phyloP scores from a whole-genome alignment of 192 early-diverging fungal genomes.

The Entomortierella chlamydospora region DNA sequence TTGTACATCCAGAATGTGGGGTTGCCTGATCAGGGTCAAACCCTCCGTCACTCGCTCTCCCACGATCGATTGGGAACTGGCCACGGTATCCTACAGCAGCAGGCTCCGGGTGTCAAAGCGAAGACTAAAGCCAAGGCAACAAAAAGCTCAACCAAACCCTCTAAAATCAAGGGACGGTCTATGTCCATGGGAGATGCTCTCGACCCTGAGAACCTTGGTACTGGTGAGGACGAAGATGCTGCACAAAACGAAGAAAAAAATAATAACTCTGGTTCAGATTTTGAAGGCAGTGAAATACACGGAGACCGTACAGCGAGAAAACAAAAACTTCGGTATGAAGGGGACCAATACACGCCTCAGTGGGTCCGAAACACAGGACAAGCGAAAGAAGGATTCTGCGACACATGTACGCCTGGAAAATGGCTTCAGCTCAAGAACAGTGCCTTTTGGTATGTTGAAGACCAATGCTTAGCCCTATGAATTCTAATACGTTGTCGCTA shows the following conservation, averaged over 20 bases:
- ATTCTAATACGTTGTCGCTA: no score
- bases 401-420: slow-evolving; percentile 82
- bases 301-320: slow-evolving; percentile 69
- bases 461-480: neutral
- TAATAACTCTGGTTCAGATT: slow-evolving; percentile 19
- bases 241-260: slow-evolving; percentile 21
- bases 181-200: slow-evolving; percentile 53
- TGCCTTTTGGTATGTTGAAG: slow-evolving; percentile 83
- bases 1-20: slow-evolving; percentile 27
- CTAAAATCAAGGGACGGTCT: slow-evolving; percentile 37
- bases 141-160: neutral
- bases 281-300: slow-evolving; percentile 58
- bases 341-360: slow-evolving; percentile 85
- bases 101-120: slow-evolving; percentile 2
- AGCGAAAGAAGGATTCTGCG: slow-evolving; percentile 86
- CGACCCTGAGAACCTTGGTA: slow-evolving; percentile 6
- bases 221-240: slow-evolving; percentile 38
- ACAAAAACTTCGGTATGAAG: slow-evolving; percentile 78
- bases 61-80: slow-evolving; percentile 38
- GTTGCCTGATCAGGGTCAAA: slow-evolving; percentile 15
- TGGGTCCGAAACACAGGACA: slow-evolving; percentile 85
- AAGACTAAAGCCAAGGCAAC: slow-evolving; percentile 33
- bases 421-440: slow-evolving; percentile 92
- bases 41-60: slow-evolving; percentile 40
- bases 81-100: slow-evolving; percentile 18